Base-by-base conservation (phyloP, 306 rosid species). In the Fragaria vesca region DNA sequence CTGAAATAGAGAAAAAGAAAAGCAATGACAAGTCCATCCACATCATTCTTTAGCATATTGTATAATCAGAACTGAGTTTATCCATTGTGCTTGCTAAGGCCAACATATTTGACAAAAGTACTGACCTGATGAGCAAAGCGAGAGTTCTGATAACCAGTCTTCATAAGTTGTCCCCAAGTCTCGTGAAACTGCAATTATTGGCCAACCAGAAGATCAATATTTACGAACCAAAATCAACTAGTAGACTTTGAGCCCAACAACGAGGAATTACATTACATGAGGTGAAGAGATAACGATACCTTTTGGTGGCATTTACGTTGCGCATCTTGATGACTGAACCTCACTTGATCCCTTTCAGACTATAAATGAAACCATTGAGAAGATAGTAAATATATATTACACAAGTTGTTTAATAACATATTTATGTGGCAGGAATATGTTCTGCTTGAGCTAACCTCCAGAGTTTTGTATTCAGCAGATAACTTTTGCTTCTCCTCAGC, bases 131-230 rank as follows among this genome's bases (percentile, higher is more conserved):
- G 98, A n/a, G 98, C 97, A 81, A 96, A 96, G 73, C 97, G 95
- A 54, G 99, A 96, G 87, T 93, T 96, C 88, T 96, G 98, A 83
- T 86, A 93, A 69, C 99, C 99, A 54, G 99, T 93, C 87, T 93
- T 96, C 97, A 96, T 90, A 63, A 96, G 99, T 71, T 96, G 99
- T 24, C 99, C 99, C 99, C 99, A 96, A 55, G 89, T 89, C 80
- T 86, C 75, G 50, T 96, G 99, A 85, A 91, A 93, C 99, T 93
- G 86, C 68, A 82, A 74, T 66, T 26, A 55, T 80, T 69, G 63
- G 74, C 38, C 3, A 76, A n/a, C 18, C 57, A 50, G 83, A 52
- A 26, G 40, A 66, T 83, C 71, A 80, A 58, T 12, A 63, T 12
- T 69, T 20, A 20, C 30, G 16, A 40, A 72, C 34, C 66, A 30